Evolutionary conservation across 768 basidiomycete species (phyloP).

Genomic region (Macrolepiota dolichaula): DNA sequence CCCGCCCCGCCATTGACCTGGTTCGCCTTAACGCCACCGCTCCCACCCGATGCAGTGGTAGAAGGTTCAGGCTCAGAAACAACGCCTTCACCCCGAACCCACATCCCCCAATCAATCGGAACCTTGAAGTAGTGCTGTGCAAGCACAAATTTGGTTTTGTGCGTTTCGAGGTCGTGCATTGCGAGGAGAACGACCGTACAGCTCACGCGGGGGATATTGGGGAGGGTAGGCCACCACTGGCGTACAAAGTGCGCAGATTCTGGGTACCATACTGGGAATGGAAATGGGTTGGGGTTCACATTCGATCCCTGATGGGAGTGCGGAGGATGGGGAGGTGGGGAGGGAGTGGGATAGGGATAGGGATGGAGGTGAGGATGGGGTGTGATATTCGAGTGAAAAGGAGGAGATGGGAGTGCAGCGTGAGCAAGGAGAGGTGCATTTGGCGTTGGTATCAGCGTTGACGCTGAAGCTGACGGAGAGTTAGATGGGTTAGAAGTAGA

Average conservation of each 20-base stretch:
- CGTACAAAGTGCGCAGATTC: conserved; percentile 76
- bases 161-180: conserved; percentile 56
- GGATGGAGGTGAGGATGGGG: neutral
- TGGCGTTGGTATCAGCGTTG: neutral
- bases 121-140: conserved; percentile 78
- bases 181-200: conserved; percentile 71
- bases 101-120: conserved; percentile 42
- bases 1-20: neutral
- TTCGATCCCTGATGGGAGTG: neutral
- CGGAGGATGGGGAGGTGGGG: neutral
- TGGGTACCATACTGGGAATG: conserved; percentile 66
- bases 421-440: neutral
- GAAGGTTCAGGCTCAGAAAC: neutral
- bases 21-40: neutral
- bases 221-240: conserved; percentile 76
- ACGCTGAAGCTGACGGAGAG: neutral
- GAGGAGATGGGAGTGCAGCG: neutral
- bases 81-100: conserved; percentile 18
- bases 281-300: conserved; percentile 52
- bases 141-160: conserved; percentile 59
- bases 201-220: conserved; percentile 61
- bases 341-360: neutral
- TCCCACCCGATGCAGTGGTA: neutral
- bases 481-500: neutral
- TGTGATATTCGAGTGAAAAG: neutral